Evolutionary conservation across 2,329 filamentous ascomycete genomes (phyloP), one percentile per base, ranked within the genome.

Genomic region (Trichoderma sp.): DNA sequence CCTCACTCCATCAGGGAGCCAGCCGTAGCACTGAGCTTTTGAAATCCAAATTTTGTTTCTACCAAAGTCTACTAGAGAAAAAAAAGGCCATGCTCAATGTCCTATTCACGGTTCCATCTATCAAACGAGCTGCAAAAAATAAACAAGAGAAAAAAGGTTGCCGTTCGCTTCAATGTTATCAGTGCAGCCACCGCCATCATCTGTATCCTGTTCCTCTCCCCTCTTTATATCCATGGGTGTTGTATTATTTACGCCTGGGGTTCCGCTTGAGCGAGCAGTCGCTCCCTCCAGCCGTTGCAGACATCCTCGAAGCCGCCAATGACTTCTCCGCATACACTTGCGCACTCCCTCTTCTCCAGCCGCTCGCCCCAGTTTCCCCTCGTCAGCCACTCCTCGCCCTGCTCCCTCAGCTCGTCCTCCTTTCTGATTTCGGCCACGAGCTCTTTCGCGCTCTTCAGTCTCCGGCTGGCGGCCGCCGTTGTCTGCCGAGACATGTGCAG

Each of bases 401-500:
- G 88, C 72, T 97, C 92, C 57, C 89, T 86, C 39, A 89, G 82
- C 71, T 97, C 92, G 66, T 92, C 88, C 72, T 98, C 95, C 66
- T 87, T 86, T 68, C 89, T 86, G 81, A 97, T 89, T 71, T 97
- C 94, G 2, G 88, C 86, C 1, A 98, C 89, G 67, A 96, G 86
- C 74, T 96, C 93, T 71, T 90, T 91, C 7, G 92, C 93, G 43
- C 88, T 91, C 70, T 90, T 89, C 59, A 99, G 80, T 51, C 92
- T 86, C 63, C 95, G 83, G 2, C 90, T 88, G 1, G 94, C 95
- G 10, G 90, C 90, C 3, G 88, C 90, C 0, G 92, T 95, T 1
- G 91, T 90, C 77, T 98, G 94, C 14, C 92, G 88, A 39, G 90
- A 93, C 89, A 98, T 97, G 77, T 98, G 94, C 41, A 99, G 82